Percentiles rank a stretch among this genome's conserved stretches.
These are phyloP conservation scores for Ormosia emarginata DNA, from an alignment of 306 rosid genomes.

Conservation along the genomic window DNA sequence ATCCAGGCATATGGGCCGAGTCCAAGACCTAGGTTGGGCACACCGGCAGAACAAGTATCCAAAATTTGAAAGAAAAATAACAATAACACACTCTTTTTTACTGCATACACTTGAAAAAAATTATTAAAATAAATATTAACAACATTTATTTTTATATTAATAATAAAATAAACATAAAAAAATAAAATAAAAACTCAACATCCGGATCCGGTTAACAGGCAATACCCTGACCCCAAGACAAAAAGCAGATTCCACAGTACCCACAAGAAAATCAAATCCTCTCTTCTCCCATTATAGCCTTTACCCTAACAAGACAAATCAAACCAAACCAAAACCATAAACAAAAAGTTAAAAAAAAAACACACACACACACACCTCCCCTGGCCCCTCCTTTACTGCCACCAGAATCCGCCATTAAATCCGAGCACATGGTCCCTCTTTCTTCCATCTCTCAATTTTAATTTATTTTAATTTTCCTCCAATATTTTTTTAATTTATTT, in stretches of 20 bases:
- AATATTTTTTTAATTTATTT: not conserved
- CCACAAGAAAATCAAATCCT: not conserved
- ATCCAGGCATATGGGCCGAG: not conserved
- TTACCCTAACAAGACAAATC: not conserved
- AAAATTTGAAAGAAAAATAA: no score
- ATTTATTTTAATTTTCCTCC: not conserved
- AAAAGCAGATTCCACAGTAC: not conserved
- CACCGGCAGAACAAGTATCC: not conserved
- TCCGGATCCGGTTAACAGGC: not conserved
- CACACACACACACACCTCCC: not conserved
- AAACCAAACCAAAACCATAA: not conserved
- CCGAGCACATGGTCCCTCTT: constrained; percentile 26
- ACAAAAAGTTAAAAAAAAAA: not conserved
- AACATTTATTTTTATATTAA: no score
- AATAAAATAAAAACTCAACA: not conserved
- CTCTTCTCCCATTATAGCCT: constrained; percentile 24
- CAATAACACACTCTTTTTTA: no score
- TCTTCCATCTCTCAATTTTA: not conserved
- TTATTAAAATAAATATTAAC: no score
- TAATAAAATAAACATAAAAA: no score
- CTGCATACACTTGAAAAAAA: no score
- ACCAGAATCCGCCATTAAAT: constrained; percentile 8
- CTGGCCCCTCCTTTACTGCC: not conserved
- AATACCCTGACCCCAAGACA: not conserved
- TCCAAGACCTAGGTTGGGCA: not conserved